Evolutionary conservation across 2,329 filamentous ascomycete genomes (phyloP).

Genomic region (Spiromastix sp.): DNA sequence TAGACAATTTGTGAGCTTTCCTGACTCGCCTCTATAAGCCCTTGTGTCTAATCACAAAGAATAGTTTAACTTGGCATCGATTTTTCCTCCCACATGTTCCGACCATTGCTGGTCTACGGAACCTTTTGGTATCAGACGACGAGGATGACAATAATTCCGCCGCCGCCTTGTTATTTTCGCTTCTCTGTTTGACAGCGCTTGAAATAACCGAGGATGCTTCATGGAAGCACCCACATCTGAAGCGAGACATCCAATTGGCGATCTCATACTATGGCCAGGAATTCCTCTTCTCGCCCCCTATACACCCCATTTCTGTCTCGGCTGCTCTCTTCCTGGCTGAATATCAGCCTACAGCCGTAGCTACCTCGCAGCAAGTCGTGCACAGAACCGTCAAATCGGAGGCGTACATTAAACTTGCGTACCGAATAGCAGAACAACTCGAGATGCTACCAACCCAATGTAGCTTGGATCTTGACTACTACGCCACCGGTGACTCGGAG

Average conservation of each 20-base stretch:
- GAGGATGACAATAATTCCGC: slow-evolving; percentile 5
- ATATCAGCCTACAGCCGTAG: slow-evolving; percentile 12
- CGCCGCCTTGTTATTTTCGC: slow-evolving; percentile 12
- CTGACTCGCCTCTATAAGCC: neutral
- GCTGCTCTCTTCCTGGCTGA: slow-evolving; percentile 10
- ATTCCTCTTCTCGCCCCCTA: slow-evolving; percentile 13
- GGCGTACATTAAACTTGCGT: slow-evolving; percentile 11
- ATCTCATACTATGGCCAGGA: slow-evolving; percentile 12
- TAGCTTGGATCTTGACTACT: slow-evolving; percentile 7
- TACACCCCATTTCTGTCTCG: slow-evolving; percentile 9
- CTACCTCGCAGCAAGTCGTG: slow-evolving; percentile 8
- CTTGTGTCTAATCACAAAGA: neutral
- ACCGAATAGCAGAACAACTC: slow-evolving; percentile 8
- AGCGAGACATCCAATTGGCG: slow-evolving; percentile 7
- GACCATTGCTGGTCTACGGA: slow-evolving; percentile 8
- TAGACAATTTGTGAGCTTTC: slow-evolving; percentile 1
- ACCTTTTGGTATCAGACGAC: slow-evolving; percentile 5
- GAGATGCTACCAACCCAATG: slow-evolving; percentile 4
- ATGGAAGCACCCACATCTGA: slow-evolving; percentile 2
- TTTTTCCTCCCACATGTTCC: slow-evolving; percentile 11
- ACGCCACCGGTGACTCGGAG: slow-evolving; percentile 7
- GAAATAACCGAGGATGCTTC: slow-evolving; percentile 1
- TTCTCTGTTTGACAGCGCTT: slow-evolving; percentile 9
- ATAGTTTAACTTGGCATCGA: slow-evolving; percentile 12
- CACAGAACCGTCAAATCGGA: slow-evolving; percentile 10